Percentiles rank a stretch among this genome's conserved stretches.
These are phyloP conservation scores for Xerocomellus amylosporus DNA, from an alignment of 768 basidiomycete genomes.

Conservation along the genomic window DNA sequence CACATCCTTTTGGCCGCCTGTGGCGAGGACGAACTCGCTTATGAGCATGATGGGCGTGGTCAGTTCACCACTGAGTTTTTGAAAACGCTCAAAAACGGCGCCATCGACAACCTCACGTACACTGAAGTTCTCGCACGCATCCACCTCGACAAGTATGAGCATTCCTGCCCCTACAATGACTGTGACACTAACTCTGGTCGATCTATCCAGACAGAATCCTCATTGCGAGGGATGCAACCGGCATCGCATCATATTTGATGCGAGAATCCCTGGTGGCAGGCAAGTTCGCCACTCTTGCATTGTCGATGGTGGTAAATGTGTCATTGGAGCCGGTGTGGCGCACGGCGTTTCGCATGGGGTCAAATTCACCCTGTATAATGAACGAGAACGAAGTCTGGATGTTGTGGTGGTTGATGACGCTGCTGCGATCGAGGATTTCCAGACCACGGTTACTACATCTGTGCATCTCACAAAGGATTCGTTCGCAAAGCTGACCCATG, in stretches of 20 bases:
- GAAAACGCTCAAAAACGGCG: conserved; percentile 1
- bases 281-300: background rate
- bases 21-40: conserved; percentile 34
- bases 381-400: background rate
- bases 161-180: too few species aligned
- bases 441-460: background rate
- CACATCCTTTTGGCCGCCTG: conserved; percentile 45
- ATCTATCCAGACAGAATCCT: conserved; percentile 24
- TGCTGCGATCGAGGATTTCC: conserved; percentile 13
- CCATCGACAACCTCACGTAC: conserved; percentile 24
- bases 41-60: conserved; percentile 21
- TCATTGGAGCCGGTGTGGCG: conserved; percentile 24
- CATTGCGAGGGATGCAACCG: conserved; percentile 27
- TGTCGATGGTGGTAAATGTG: conserved; percentile 1
- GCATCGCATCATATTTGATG: conserved; percentile 26
- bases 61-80: conserved; percentile 28
- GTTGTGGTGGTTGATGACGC: conserved; percentile 3
- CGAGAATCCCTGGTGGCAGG: conserved; percentile 10
- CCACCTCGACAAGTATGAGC: conserved; percentile 8
- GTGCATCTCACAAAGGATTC: background rate
- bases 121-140: conserved; percentile 21
- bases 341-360: conserved; percentile 25
- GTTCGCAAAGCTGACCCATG: background rate
- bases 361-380: conserved; percentile 20
- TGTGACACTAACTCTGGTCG: background rate